A percentile compares a stretch with the other conserved stretches of the same genome.
Conservation (phyloP, 441 rosid genomes). For the Adansonia rubrostipa region DNA sequence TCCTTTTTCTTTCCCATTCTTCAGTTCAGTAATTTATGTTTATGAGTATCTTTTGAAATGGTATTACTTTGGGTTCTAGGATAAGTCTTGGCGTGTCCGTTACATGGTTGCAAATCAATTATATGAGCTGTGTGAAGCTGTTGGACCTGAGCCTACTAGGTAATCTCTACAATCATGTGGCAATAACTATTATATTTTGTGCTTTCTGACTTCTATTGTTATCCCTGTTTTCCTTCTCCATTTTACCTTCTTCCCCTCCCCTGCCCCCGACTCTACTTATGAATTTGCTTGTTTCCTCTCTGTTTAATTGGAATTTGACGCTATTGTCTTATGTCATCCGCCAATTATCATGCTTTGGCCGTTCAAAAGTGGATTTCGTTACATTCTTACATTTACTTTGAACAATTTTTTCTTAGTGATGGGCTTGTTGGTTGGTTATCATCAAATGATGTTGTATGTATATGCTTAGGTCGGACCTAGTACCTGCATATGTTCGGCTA, state of each 20-base stretch:
- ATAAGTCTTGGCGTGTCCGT: conserved; percentile 98
- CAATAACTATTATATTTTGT: not conserved
- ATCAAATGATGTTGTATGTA: conserved; percentile 20
- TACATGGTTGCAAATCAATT: conserved; percentile 98
- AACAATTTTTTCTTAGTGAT: not conserved
- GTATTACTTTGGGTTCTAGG: conserved; percentile 47
- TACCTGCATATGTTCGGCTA: conserved; percentile 78
- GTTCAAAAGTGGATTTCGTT: not conserved
- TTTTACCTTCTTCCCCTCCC: not conserved
- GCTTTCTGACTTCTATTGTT: not conserved
- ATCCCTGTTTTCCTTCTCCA: not conserved
- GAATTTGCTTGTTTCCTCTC: not conserved
- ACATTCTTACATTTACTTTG: conserved; percentile 5
- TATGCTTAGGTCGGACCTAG: conserved; percentile 61
- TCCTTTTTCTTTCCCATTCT: not conserved
- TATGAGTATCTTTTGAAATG: not conserved
- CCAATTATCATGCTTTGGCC: not conserved
- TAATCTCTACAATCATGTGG: conserved; percentile 32
- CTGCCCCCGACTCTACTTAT: not conserved
- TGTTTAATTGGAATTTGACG: not conserved
- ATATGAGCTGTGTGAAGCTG: conserved; percentile 93
- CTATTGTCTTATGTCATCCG: not conserved
- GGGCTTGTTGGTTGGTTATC: conserved; percentile 19
- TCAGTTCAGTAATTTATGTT: not conserved
- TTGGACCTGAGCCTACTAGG: conserved; percentile 96